phyloP scores from a whole-genome alignment of 768 basidiomycete species.

The Rhizopogon vinicolor region DNA sequence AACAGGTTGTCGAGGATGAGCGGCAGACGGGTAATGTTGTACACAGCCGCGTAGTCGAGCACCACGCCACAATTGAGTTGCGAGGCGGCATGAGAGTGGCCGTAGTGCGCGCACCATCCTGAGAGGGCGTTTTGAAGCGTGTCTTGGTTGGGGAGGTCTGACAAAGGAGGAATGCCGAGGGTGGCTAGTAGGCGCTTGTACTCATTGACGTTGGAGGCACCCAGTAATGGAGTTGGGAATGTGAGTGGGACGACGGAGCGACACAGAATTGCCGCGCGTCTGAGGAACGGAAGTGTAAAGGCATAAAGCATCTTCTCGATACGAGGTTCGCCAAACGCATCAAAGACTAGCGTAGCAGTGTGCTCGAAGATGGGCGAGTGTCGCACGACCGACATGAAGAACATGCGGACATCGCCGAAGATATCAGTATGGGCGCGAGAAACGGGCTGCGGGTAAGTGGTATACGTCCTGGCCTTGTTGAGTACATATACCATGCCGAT shows the following conservation, averaged over 20 bases:
- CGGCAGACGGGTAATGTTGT: constrained; percentile 81
- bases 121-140: constrained; percentile 85
- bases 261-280: constrained; percentile 81
- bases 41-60: constrained; percentile 79
- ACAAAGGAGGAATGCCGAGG: constrained; percentile 76
- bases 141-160: constrained; percentile 77
- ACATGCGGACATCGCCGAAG: constrained; percentile 84
- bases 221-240: constrained; percentile 48
- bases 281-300: constrained; percentile 89
- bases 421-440: constrained; percentile 59
- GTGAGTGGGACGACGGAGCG: constrained; percentile 65
- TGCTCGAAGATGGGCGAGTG: constrained; percentile 88
- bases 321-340: constrained; percentile 75
- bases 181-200: constrained; percentile 72
- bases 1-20: constrained; percentile 80
- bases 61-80: constrained; percentile 76
- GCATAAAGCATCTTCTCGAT: constrained; percentile 84
- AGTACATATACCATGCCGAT: constrained; percentile 82
- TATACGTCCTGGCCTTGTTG: constrained; percentile 63
- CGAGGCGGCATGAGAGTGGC: constrained; percentile 71
- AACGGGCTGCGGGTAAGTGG: constrained; percentile 33
- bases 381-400: constrained; percentile 87
- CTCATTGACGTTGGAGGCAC: constrained; percentile 50
- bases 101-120: constrained; percentile 89
- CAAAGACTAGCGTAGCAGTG: constrained; percentile 74